Conservation (phyloP, 2,329 filamentous ascomycete genomes). For the Chrysoporthe austroafricana region DNA sequence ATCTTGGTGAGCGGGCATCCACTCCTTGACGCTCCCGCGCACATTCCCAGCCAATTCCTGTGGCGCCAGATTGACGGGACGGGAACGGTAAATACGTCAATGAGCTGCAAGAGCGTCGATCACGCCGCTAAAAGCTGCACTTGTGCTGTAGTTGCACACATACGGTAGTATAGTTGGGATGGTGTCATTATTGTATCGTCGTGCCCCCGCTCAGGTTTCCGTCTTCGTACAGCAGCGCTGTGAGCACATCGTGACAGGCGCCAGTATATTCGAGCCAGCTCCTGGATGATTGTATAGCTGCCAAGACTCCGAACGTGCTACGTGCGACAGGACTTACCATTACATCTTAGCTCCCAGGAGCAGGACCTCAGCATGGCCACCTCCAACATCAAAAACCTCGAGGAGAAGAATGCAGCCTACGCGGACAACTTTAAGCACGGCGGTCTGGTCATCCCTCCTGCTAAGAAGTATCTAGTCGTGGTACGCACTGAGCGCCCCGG, state of each 20-base stretch:
- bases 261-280: background rate
- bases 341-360: background rate
- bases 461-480: constrained; percentile 66
- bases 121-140: background rate
- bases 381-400: constrained; percentile 36
- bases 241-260: no score
- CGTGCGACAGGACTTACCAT: background rate
- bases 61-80: no score
- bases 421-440: constrained; percentile 63
- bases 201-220: background rate
- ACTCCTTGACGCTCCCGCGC: no score
- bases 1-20: no score
- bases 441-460: constrained; percentile 68
- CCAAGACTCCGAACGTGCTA: background rate
- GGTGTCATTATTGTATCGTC: constrained; percentile 8
- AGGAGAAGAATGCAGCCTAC: constrained; percentile 35
- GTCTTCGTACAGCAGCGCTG: background rate
- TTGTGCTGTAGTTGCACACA: background rate
- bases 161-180: background rate
- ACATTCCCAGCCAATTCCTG: background rate
- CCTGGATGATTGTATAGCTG: background rate
- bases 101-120: background rate
- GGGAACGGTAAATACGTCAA: background rate
- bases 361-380: constrained; percentile 28
- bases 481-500: constrained; percentile 45